Evolutionary conservation across 2,329 filamentous ascomycete genomes (phyloP).

Genomic region (Fusarium tuaranense): DNA sequence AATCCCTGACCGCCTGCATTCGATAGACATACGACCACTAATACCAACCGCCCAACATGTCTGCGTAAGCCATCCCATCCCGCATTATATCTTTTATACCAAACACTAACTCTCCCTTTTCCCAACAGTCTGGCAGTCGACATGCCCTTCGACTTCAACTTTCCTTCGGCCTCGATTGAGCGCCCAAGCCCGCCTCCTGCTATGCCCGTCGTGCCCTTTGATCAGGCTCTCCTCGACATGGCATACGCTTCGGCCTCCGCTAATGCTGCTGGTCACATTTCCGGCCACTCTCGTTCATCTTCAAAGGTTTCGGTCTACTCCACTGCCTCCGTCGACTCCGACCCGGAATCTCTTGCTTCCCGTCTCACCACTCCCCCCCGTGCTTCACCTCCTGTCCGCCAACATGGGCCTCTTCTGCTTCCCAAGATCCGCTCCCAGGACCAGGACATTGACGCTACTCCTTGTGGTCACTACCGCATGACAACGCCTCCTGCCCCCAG

Average conservation of each 20-base stretch:
- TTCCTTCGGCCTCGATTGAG: slow-evolving; percentile 55
- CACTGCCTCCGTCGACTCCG: slow-evolving; percentile 67
- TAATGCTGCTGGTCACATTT: slow-evolving; percentile 43
- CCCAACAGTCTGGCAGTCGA: slow-evolving; percentile 68
- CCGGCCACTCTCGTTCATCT: slow-evolving; percentile 70
- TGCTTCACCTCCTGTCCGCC: slow-evolving; percentile 76
- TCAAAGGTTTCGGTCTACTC: slow-evolving; percentile 75
- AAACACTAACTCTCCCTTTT: slow-evolving; percentile 36
- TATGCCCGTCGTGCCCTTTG: slow-evolving; percentile 61
- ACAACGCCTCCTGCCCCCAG: slow-evolving; percentile 44
- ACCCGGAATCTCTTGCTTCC: slow-evolving; percentile 74
- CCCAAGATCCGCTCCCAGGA: slow-evolving; percentile 91
- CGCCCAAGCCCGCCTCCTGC: slow-evolving; percentile 46
- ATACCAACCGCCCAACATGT: slow-evolving; percentile 46
- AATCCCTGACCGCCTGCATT: slow-evolving; percentile 23
- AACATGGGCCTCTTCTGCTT: slow-evolving; percentile 82
- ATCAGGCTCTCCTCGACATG: slow-evolving; percentile 67
- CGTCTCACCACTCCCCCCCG: slow-evolving; percentile 75
- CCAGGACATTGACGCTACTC: slow-evolving; percentile 75
- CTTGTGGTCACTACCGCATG: slow-evolving; percentile 53
- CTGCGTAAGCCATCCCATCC: slow-evolving; percentile 47
- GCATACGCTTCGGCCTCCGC: slow-evolving; percentile 52
- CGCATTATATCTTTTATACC: neutral
- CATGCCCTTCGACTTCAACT: slow-evolving; percentile 72
- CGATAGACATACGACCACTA: slow-evolving; percentile 37